Evolutionary conservation across 2,329 filamentous ascomycete species (phyloP).

Genomic region (Fusarium anthophilum): DNA sequence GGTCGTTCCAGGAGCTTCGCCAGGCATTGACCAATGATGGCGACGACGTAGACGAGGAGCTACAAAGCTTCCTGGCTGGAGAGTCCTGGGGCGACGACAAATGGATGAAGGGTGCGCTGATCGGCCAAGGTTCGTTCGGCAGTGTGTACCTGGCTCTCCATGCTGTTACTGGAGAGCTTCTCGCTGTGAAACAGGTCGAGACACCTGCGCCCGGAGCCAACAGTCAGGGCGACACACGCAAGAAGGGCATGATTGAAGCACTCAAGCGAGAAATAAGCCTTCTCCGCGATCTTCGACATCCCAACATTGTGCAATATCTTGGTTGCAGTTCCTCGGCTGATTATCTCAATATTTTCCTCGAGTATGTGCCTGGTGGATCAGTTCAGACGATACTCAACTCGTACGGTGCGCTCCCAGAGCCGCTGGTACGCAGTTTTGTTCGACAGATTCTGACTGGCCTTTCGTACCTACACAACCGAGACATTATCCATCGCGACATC

Average conservation of each 20-base stretch:
- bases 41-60: conserved; percentile 88
- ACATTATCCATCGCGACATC: conserved; percentile 99
- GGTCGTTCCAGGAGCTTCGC: conserved; percentile 84
- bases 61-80: conserved; percentile 88
- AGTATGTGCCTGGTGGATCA: conserved; percentile 96
- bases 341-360: conserved; percentile 98
- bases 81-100: conserved; percentile 97
- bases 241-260: conserved; percentile 98
- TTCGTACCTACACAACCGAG: conserved; percentile 90
- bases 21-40: conserved; percentile 89
- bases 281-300: conserved; percentile 90
- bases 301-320: conserved; percentile 98
- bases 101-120: conserved; percentile 99
- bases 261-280: conserved; percentile 96
- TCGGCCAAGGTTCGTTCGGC: conserved; percentile 96
- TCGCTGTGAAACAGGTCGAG: conserved; percentile 98
- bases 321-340: conserved; percentile 92
- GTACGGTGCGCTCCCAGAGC: conserved; percentile 93
- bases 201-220: conserved; percentile 81
- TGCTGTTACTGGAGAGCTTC: conserved; percentile 93
- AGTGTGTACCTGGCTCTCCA: conserved; percentile 95
- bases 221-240: conserved; percentile 85
- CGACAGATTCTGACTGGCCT: conserved; percentile 93
- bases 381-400: conserved; percentile 99
- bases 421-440: conserved; percentile 94